Base-by-base conservation (phyloP, 495 filamentous ascomycete genomes). In the Melanomma pulvis-pyrius region DNA sequence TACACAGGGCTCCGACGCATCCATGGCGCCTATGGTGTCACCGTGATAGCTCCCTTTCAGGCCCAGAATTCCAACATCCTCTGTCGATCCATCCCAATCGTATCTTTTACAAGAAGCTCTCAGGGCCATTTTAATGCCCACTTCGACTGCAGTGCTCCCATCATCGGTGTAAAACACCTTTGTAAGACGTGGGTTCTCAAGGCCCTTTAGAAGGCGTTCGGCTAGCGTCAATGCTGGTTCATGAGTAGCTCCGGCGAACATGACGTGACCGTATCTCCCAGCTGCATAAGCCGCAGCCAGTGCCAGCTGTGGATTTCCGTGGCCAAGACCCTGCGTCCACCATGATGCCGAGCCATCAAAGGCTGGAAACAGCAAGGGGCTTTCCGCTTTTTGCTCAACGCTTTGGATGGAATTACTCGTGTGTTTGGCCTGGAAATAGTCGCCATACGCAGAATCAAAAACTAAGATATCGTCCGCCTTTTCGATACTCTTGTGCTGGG, bases 321-420 rank as follows among this genome's bases (percentile, higher is more conserved):
- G 90, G 8, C 90, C 90, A 5, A 93, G 80, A 9, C 90, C 90
- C 75, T 93, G 90, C 0, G 90, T 92, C 90, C 90, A 93, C 90
- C 90, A 93, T 0, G 89, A 92, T 19, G 89, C 90, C 0, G 89
- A 92, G 21, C 85, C 90, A 62, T 93, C 90, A 53, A 92, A 91
- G 0, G 86, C 86, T 9, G 88, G 82, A 25, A 76, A 77, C 0
- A 92, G 75, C 13, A 86, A 19, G 6, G 65, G 30, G 24, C 71
- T 59, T 22, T 63, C 13, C 49, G 55, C 9, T 15, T 41, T 24
- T 26, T 59, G 22, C 7, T 53, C 9, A n/a, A 49, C 39, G 32
- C 50, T 22, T 46, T 73, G 19, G n/a, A 39, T 19, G 39, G 65
- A 60, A 6, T 48, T 30, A 4, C 8, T 22, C 26, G 65, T 65